phyloP scores from a whole-genome alignment of 1,284 basidiomycete species.

The Ganoderma meredithae region DNA sequence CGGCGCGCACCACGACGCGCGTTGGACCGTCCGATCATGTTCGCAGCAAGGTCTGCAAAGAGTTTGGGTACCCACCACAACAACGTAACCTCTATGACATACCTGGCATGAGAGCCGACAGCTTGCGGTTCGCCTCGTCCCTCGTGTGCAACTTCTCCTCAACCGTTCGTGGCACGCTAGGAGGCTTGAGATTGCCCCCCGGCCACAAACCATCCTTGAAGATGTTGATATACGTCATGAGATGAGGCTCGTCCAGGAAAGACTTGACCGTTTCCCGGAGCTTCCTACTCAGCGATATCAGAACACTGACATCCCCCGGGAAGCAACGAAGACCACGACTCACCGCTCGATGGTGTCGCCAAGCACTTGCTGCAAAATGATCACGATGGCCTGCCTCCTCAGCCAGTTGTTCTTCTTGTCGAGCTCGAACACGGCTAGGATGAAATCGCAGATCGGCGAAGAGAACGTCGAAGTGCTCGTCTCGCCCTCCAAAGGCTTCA shows the following conservation, averaged over 20 bases:
- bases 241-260: constrained; percentile 68
- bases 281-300: constrained; percentile 62
- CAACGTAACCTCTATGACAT: constrained; percentile 23
- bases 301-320: no score
- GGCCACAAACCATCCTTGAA: constrained; percentile 87
- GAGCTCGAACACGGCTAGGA: constrained; percentile 93
- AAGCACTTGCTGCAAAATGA: constrained; percentile 94
- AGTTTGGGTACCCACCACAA: background rate
- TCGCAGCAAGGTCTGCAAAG: constrained; percentile 86
- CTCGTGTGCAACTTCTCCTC: constrained; percentile 84
- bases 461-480: constrained; percentile 89
- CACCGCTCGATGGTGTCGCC: constrained; percentile 96
- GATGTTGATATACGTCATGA: constrained; percentile 70
- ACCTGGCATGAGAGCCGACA: constrained; percentile 92
- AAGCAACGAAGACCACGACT: constrained; percentile 32
- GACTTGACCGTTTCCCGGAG: constrained; percentile 80
- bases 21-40: constrained; percentile 95
- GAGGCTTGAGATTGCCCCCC: constrained; percentile 73
- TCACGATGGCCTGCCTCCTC: constrained; percentile 93
- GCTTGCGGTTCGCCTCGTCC: constrained; percentile 87
- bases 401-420: constrained; percentile 97
- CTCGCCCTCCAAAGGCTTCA: constrained; percentile 86
- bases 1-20: constrained; percentile 90
- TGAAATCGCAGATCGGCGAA: constrained; percentile 92
- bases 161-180: constrained; percentile 69